These are phyloP conservation scores for Arthroderma sp. DNA, from an alignment of 2,329 filamentous ascomycete genomes.

Conservation along the genomic window DNA sequence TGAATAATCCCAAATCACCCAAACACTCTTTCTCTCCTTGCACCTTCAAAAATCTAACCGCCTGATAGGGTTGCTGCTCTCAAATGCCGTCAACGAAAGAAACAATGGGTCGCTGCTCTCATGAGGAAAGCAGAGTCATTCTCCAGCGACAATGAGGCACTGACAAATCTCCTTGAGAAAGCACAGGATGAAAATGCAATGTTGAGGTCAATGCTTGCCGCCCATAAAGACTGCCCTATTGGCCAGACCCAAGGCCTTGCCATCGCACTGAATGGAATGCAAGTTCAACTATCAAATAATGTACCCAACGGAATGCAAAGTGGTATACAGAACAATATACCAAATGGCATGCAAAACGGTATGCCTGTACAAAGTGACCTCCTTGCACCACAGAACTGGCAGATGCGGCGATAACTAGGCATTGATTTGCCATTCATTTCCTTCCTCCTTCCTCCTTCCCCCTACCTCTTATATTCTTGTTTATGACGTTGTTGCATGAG, in stretches of 20 bases:
- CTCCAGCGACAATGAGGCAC: conserved; percentile 76
- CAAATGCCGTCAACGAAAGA: conserved; percentile 95
- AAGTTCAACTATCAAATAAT: not conserved
- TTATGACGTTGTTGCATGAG: not conserved
- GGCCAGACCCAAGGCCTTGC: conserved; percentile 69
- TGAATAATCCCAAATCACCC: not conserved
- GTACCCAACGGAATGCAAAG: not conserved
- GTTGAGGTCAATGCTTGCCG: conserved; percentile 79
- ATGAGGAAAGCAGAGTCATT: conserved; percentile 92
- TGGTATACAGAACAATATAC: not conserved
- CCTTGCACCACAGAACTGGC: conserved; percentile 1
- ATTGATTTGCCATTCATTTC: not conserved
- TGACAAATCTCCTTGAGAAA: conserved; percentile 71
- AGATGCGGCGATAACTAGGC: not conserved
- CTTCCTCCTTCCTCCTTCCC: not conserved
- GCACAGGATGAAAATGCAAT: conserved; percentile 89
- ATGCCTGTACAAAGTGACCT: not conserved
- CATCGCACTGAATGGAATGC: conserved; percentile 19
- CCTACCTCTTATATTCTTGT: not conserved
- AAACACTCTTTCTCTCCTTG: conserved; percentile 16
- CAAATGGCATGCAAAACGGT: not conserved
- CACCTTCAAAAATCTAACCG: conserved; percentile 19
- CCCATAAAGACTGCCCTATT: conserved; percentile 92
- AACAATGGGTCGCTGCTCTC: conserved; percentile 93
- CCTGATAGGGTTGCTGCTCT: conserved; percentile 70